These are phyloP conservation scores for Phytophthora sojae DNA, from an alignment of 352 stramenopile genomes.

Conservation along the genomic window DNA sequence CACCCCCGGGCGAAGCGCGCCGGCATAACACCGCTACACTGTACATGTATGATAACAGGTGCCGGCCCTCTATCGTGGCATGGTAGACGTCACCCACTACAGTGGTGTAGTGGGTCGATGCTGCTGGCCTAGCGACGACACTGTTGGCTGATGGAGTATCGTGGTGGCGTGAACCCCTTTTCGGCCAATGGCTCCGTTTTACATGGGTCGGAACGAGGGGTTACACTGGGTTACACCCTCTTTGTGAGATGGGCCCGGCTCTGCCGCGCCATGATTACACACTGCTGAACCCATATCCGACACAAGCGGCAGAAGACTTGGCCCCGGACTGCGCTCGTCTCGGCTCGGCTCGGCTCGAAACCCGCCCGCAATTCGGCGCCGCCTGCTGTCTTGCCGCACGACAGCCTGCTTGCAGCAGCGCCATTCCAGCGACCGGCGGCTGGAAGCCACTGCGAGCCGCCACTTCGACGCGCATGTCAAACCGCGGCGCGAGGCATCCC, in stretches of 20 bases:
- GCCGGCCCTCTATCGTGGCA: neutral
- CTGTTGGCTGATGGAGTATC: neutral
- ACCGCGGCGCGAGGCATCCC: neutral
- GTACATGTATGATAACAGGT: neutral
- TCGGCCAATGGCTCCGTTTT: conserved; percentile 4
- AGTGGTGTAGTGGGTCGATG: neutral
- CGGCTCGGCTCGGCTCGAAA: neutral
- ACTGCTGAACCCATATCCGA: conserved; percentile 25
- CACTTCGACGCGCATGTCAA: conserved; percentile 5
- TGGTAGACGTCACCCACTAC: neutral
- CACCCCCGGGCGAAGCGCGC: neutral
- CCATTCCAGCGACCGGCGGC: neutral
- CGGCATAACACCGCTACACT: neutral
- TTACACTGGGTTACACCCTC: neutral
- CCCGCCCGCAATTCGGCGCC: neutral
- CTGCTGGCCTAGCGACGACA: neutral
- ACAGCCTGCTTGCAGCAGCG: neutral
- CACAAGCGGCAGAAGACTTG: neutral
- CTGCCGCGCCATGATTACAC: conserved; percentile 17
- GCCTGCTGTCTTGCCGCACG: neutral
- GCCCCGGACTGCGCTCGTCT: neutral
- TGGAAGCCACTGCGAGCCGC: neutral
- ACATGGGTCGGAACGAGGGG: conserved; percentile 4
- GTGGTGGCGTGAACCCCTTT: neutral
- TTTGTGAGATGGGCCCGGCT: conserved; percentile 16